Percentiles rank a stretch among this genome's conserved stretches.
Conservation (phyloP, 202 grass and related monocot genomes). For the Schoenoplectus triqueter region DNA sequence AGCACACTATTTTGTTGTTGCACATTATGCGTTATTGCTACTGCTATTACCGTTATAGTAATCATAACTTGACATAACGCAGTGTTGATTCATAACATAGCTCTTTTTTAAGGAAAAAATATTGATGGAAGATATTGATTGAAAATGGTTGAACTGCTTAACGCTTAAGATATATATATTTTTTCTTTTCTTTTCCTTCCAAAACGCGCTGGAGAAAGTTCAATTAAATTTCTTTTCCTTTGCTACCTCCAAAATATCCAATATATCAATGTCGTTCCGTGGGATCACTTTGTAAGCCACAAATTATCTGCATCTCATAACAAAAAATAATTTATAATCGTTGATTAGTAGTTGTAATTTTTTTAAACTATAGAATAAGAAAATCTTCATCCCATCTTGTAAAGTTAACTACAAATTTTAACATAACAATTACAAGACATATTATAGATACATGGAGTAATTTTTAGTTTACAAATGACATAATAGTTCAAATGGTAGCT, state of each 20-base stretch:
- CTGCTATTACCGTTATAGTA: too few relatives aligned
- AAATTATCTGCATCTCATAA: background rate
- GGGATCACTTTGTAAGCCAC: background rate
- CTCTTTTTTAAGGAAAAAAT: conserved; percentile 7
- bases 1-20: too few relatives aligned
- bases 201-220: background rate
- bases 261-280: background rate
- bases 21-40: too few relatives aligned
- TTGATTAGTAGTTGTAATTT: background rate
- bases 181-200: background rate
- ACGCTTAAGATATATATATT: background rate
- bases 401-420: too few relatives aligned
- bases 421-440: too few relatives aligned
- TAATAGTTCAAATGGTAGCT: too few relatives aligned
- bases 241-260: background rate
- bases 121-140: background rate
- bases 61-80: too few relatives aligned
- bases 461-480: too few relatives aligned
- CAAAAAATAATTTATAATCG: too few relatives aligned
- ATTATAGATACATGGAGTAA: too few relatives aligned
- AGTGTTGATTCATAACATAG: too few relatives aligned
- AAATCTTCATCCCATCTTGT: too few relatives aligned
- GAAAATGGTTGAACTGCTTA: background rate
- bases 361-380: background rate
- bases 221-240: background rate